A percentile compares a stretch with the other conserved stretches of the same genome.
phyloP scores from a whole-genome alignment of 2,329 filamentous ascomycete genomes.

The Camillea tinctor region DNA sequence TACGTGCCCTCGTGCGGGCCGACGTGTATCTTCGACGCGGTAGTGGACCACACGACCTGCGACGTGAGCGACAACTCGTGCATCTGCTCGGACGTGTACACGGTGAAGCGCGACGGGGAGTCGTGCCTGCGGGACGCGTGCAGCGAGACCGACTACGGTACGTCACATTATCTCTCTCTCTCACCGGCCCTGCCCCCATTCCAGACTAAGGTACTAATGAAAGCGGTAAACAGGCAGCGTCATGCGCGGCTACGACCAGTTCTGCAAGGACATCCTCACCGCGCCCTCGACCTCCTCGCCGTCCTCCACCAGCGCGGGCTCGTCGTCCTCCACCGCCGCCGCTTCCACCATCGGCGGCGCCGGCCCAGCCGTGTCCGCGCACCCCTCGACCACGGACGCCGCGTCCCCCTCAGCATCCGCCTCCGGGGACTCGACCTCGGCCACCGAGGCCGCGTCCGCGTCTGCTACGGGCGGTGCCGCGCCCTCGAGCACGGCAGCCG shows the following conservation, averaged over 20 bases:
- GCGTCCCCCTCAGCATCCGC: slow-evolving; percentile 1
- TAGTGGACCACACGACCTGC: slow-evolving; percentile 27
- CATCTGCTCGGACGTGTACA: slow-evolving; percentile 28
- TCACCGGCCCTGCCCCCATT: no score
- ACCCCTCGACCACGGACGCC: not conserved
- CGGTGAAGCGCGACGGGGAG: slow-evolving; percentile 29
- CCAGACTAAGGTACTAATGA: not conserved
- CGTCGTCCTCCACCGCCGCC: slow-evolving; percentile 1
- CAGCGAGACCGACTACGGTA: slow-evolving; percentile 29
- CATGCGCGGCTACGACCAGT: slow-evolving; percentile 28
- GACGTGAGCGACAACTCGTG: slow-evolving; percentile 24
- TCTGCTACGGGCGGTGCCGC: slow-evolving; percentile 4
- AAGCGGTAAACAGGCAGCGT: slow-evolving; percentile 19
- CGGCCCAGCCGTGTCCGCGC: not conserved
- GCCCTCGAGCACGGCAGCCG: not conserved
- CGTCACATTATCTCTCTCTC: not conserved
- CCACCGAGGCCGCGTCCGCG: not conserved
- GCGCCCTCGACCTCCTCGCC: not conserved
- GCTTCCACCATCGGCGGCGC: slow-evolving; percentile 3
- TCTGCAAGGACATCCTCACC: slow-evolving; percentile 24
- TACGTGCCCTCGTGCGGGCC: slow-evolving; percentile 29
- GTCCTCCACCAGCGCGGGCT: not conserved
- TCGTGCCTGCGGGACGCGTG: slow-evolving; percentile 28
- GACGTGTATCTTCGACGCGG: slow-evolving; percentile 22
- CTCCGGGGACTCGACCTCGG: not conserved